phyloP scores from a whole-genome alignment of 495 filamentous ascomycete genomes.

The Daldinia bambusicola region DNA sequence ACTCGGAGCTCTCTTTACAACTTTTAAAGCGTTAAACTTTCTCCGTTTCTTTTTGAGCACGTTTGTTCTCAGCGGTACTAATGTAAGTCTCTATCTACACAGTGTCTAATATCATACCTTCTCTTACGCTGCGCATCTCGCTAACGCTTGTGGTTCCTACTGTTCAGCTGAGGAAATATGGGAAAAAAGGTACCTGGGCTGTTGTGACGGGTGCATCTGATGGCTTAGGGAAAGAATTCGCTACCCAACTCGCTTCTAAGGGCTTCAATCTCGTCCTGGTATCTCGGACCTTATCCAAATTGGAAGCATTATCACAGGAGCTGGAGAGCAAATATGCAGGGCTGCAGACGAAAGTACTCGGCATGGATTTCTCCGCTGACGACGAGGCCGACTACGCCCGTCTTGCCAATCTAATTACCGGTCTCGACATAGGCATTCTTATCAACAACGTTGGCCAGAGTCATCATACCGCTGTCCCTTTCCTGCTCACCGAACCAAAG shows the following conservation, averaged over 20 bases:
- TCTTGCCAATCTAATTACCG: constrained; percentile 71
- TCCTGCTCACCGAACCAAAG: constrained; percentile 76
- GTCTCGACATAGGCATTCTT: constrained; percentile 84
- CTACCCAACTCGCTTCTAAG: constrained; percentile 85
- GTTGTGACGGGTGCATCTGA: constrained; percentile 96
- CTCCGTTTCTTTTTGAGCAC: constrained; percentile 73
- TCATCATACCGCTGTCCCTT: constrained; percentile 91
- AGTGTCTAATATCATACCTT: not conserved
- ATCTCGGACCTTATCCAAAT: constrained; percentile 91
- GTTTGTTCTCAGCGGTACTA: constrained; percentile 75
- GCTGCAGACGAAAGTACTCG: constrained; percentile 75
- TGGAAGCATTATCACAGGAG: constrained; percentile 78
- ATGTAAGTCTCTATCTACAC: constrained; percentile 54
- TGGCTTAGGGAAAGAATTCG: constrained; percentile 96
- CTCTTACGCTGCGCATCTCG: not conserved
- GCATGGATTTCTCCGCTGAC: constrained; percentile 92
- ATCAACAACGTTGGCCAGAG: constrained; percentile 98
- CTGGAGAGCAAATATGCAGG: constrained; percentile 73
- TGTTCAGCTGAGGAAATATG: constrained; percentile 84
- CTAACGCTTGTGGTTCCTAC: constrained; percentile 15
- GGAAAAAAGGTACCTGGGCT: constrained; percentile 91
- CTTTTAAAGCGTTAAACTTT: constrained; percentile 67
- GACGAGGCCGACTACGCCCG: constrained; percentile 78
- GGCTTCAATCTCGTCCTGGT: constrained; percentile 95
- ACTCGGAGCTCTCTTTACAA: constrained; percentile 69